phyloP scores from a whole-genome alignment of 179 eudicot species.

The Sideroxylon spinosum region DNA sequence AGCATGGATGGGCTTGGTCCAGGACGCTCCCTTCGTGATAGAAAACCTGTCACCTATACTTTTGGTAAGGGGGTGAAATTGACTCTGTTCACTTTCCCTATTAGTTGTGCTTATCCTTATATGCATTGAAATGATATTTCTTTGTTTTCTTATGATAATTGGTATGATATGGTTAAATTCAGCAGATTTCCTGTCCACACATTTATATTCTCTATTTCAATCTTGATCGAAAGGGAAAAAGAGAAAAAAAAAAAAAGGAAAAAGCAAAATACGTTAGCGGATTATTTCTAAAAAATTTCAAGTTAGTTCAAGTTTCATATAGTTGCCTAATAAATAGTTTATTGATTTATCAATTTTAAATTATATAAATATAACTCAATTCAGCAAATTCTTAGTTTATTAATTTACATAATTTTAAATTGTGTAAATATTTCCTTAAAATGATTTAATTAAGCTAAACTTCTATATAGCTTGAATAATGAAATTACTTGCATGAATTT shows the following conservation, averaged over 20 bases:
- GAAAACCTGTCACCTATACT: slow-evolving; percentile 92
- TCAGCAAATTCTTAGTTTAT: no score
- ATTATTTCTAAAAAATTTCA: neutral
- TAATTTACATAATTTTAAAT: no score
- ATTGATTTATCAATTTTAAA: no score
- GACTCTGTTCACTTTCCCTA: neutral
- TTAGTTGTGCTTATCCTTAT: neutral
- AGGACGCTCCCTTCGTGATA: slow-evolving; percentile 89
- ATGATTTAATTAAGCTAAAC: no score
- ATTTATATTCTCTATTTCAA: neutral
- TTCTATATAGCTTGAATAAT: no score
- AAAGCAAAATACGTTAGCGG: neutral
- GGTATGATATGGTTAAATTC: neutral
- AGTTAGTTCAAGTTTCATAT: neutral
- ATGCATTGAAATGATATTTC: neutral
- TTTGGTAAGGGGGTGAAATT: slow-evolving; percentile 56
- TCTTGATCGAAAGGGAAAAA: neutral
- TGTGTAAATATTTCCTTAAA: no score
- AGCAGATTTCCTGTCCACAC: neutral
- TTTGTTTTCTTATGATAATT: neutral
- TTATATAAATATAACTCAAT: no score
- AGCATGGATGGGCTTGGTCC: slow-evolving; percentile 65
- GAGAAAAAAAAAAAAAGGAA: neutral
- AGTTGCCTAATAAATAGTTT: no score
- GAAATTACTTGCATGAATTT: no score